Percentiles rank a stretch among this genome's conserved stretches.
Evolutionary conservation across 176 grass and related monocot genomes (phyloP).

Genomic region (Ensete ventricosum): DNA sequence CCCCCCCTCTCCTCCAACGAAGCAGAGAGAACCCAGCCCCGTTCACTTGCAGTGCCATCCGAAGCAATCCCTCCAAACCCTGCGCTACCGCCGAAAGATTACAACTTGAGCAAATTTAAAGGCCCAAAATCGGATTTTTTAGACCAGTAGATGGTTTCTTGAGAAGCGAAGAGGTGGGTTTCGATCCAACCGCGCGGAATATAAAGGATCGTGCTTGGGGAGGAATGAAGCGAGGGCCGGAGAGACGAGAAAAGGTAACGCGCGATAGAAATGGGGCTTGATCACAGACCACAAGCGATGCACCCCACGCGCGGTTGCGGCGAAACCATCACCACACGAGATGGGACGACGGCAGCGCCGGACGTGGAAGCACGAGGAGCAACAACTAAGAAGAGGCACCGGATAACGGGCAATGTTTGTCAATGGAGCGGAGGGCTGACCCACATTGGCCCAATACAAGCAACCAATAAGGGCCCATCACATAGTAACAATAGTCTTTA

Average conservation of each 20-base stretch:
- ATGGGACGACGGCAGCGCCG: neutral
- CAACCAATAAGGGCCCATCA: neutral
- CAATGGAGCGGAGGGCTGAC: neutral
- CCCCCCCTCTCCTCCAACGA: neutral
- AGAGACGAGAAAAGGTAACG: neutral
- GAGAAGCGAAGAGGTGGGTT: neutral
- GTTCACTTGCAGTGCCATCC: slow-evolving; percentile 63
- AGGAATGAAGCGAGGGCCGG: neutral
- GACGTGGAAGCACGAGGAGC: slow-evolving; percentile 5
- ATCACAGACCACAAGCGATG: neutral
- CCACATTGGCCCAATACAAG: neutral
- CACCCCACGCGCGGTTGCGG: no score
- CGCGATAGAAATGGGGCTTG: neutral
- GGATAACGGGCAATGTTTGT: neutral
- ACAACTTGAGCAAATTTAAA: neutral
- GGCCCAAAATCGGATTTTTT: neutral
- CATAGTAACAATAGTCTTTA: no score
- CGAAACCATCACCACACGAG: neutral
- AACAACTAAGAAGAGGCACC: neutral
- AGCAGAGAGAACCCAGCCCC: slow-evolving; percentile 23
- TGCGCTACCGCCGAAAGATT: neutral
- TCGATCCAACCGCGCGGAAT: neutral
- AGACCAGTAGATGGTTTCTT: neutral
- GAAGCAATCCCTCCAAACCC: neutral
- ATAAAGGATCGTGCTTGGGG: neutral